Conservation (phyloP, 1,284 basidiomycete species). For the Ganoderma resinaceum region DNA sequence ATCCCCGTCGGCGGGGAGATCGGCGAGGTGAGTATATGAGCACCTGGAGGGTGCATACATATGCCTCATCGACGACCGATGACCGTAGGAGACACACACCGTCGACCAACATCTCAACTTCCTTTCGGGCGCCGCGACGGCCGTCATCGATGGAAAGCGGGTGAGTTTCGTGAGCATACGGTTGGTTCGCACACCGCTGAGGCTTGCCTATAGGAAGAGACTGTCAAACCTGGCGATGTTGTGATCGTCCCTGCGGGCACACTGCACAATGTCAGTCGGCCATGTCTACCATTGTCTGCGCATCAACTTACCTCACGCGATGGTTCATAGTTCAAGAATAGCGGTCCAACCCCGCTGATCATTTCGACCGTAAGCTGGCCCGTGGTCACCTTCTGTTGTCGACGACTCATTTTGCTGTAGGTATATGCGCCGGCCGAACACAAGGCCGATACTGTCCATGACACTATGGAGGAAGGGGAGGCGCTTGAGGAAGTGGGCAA, state of each 20-base stretch:
- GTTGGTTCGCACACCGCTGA: neutral
- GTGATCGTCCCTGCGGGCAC: conserved; percentile 42
- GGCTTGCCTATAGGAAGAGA: conserved; percentile 22
- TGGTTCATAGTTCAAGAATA: conserved; percentile 37
- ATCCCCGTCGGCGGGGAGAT: conserved; percentile 40
- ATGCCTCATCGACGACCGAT: neutral
- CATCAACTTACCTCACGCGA: conserved; percentile 11
- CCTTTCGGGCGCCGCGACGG: conserved; percentile 38
- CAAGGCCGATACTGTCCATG: conserved; percentile 41
- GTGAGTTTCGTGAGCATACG: conserved; percentile 19
- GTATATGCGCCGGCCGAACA: conserved; percentile 43
- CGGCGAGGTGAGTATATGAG: conserved; percentile 33
- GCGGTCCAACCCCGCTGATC: conserved; percentile 38
- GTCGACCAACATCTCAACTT: conserved; percentile 43
- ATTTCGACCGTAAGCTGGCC: conserved; percentile 36
- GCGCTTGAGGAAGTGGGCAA: conserved; percentile 41
- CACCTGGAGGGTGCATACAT: neutral
- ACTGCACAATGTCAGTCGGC: conserved; percentile 38
- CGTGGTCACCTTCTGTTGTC: neutral
- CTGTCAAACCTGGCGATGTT: conserved; percentile 37
- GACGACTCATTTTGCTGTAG: conserved; percentile 14
- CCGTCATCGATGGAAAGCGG: conserved; percentile 38
- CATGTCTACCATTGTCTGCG: neutral
- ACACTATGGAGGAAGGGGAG: conserved; percentile 38
- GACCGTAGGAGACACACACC: conserved; percentile 36